Conservation (phyloP, 108 stramenopile species). For the Skeletonema grethae region DNA sequence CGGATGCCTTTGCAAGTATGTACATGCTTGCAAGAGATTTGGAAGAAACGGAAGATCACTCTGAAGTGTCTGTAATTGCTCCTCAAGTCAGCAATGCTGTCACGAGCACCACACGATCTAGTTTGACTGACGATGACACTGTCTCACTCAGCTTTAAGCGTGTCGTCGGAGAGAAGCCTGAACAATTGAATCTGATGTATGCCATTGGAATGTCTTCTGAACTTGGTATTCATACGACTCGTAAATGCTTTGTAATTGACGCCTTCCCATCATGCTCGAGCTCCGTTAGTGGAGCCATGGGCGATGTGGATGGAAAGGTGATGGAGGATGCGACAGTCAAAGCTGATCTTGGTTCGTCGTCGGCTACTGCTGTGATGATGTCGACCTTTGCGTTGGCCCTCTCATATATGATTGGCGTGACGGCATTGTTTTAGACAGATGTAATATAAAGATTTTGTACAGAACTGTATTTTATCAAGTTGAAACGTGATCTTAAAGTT, state of each 20-base stretch:
- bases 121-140: conserved; percentile 10
- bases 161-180: conserved; percentile 25
- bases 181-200: conserved; percentile 50
- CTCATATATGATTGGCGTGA: neutral
- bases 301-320: neutral
- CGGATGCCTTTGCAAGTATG: conserved; percentile 21
- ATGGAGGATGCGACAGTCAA: neutral
- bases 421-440: neutral
- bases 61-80: conserved; percentile 19
- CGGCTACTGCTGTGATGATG: neutral
- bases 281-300: neutral
- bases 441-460: neutral
- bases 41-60: conserved; percentile 22
- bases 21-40: conserved; percentile 32
- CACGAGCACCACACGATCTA: conserved; percentile 12
- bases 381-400: neutral
- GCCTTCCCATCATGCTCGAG: neutral
- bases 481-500: neutral
- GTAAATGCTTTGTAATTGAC: conserved; percentile 36
- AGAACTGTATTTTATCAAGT: neutral
- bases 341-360: neutral
- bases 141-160: conserved; percentile 32
- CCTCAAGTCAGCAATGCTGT: conserved; percentile 14
- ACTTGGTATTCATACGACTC: conserved; percentile 44
- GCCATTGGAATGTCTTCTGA: conserved; percentile 40